Conservation (phyloP, 2,329 filamentous ascomycete genomes). For the Hymenoscyphus linearis region DNA sequence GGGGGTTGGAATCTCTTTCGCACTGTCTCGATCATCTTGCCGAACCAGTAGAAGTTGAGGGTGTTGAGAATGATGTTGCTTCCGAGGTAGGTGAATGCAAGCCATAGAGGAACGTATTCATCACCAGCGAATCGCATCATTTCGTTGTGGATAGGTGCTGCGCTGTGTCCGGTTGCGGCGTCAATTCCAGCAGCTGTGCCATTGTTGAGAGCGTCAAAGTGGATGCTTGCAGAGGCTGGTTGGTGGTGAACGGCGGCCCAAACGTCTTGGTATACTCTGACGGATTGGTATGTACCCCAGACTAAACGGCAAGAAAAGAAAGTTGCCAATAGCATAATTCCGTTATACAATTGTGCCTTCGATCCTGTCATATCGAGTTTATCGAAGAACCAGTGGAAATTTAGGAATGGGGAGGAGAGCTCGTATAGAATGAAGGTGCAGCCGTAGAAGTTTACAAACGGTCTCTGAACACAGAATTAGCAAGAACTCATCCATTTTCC, state of each 20-base stretch:
- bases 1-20: constrained; percentile 65
- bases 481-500: background rate
- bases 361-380: constrained; percentile 78
- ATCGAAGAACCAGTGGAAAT: constrained; percentile 90
- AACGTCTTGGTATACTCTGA: constrained; percentile 65
- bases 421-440: constrained; percentile 82
- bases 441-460: constrained; percentile 80
- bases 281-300: constrained; percentile 71
- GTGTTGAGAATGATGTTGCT: constrained; percentile 69
- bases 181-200: constrained; percentile 34
- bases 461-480: constrained; percentile 49
- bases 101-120: constrained; percentile 61
- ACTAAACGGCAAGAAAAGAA: constrained; percentile 75
- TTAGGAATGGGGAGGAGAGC: constrained; percentile 77
- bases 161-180: constrained; percentile 26
- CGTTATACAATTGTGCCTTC: constrained; percentile 69
- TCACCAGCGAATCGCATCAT: constrained; percentile 47
- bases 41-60: constrained; percentile 81
- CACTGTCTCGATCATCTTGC: constrained; percentile 78
- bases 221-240: constrained; percentile 31
- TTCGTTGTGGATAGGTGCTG: constrained; percentile 29
- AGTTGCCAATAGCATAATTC: constrained; percentile 62
- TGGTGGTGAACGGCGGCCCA: constrained; percentile 50
- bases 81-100: constrained; percentile 60
- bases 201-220: constrained; percentile 31